Conservation (phyloP, 2,329 filamentous ascomycete genomes). For the Cladophialophora exuberans region DNA sequence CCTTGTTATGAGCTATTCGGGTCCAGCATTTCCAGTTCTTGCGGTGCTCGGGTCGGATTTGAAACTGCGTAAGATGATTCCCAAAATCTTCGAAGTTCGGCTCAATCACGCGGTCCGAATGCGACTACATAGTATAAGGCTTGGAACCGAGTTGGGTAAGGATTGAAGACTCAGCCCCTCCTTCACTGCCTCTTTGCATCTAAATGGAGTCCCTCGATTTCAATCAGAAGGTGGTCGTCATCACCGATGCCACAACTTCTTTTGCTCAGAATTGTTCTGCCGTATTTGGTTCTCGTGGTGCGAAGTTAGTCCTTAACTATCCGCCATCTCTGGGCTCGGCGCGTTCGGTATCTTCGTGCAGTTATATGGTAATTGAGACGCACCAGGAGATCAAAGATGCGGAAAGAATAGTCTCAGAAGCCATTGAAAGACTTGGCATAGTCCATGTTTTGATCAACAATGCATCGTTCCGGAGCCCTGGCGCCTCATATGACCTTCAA, state of each 20-base stretch:
- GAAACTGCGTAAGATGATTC: no score
- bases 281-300: conserved; percentile 1
- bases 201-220: not conserved
- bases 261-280: conserved; percentile 1
- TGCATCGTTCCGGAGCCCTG: not conserved
- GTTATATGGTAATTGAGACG: not conserved
- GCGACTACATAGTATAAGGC: not conserved
- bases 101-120: no score
- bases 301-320: conserved; percentile 8
- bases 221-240: conserved; percentile 1
- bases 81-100: no score
- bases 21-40: no score
- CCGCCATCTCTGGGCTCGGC: not conserved
- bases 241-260: conserved; percentile 5
- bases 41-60: no score
- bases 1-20: no score
- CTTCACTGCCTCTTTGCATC: not conserved
- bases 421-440: conserved; percentile 3
- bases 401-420: conserved; percentile 2
- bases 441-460: conserved; percentile 21
- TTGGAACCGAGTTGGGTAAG: not conserved
- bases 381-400: not conserved
- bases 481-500: conserved; percentile 1
- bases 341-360: not conserved
- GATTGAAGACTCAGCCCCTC: not conserved